Base-by-base conservation (phyloP, 495 filamentous ascomycete species). In the Astrothelium macrocarpum region DNA sequence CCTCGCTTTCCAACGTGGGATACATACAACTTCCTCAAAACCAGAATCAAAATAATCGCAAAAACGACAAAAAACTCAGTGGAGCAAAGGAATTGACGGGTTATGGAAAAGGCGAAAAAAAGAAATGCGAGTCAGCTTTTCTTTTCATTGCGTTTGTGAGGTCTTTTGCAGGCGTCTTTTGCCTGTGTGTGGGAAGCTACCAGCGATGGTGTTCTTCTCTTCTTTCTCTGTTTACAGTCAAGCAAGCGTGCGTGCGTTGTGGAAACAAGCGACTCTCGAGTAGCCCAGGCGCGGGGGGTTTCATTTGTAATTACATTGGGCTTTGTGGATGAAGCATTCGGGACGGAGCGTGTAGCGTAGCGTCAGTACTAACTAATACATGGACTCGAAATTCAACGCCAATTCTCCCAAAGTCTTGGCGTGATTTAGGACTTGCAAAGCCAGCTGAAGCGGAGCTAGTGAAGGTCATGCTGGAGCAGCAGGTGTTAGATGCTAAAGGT, bases 311-410 rank as follows among this genome's bases (percentile, higher is more conserved):
- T 49, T 49, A 49, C 45, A 49, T n/a, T 49, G 45, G 23, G 45
- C n/a, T n/a, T n/a, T n/a, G 45, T 49, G 45, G 45, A 49, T 49
- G 45, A 20, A 49, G 45, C 16, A 18, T 20, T 49, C 5, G 45
- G 45, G n/a, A 49, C 5, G 45, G 45, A 20, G n/a, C n/a, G 10
- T 49, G n/a, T n/a, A 49, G 45, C 10, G n/a, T 49, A 49, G 45
- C n/a, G 45, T 49, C 18, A 49, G 45, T 49, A n/a, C n/a, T n/a
- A n/a, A 49, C 45, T 49, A 49, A 49, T 49, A 16, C 45, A 49
- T 5, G 45, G n/a, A 12, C 16, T 49, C 14, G 23, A 49, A 12
- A 49, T 16, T 49, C 45, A 49, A 49, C 18, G 5, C 45, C 16
- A 49, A 20, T 49, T 49, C 10, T 49, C 45, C 45, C n/a, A n/a